Evolutionary conservation across 169 alveolate species (phyloP).

Genomic region (Cryptosporidium sp.): DNA sequence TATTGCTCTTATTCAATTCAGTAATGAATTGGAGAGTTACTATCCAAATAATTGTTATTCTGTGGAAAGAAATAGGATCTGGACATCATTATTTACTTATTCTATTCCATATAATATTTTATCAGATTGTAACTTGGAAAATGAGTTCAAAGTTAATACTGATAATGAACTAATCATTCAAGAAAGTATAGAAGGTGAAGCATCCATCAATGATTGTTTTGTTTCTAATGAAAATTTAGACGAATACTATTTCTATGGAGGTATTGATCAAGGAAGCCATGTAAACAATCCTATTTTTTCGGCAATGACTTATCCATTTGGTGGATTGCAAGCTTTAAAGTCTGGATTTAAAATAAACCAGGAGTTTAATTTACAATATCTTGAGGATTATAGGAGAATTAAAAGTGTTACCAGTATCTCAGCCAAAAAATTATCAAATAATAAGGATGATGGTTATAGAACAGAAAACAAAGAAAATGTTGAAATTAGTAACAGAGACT

Average conservation of each 20-base stretch:
- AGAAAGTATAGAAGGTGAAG: not conserved
- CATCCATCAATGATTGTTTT: not conserved
- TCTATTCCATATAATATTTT: conserved; percentile 46
- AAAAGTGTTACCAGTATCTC: not conserved
- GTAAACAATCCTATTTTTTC: conserved; percentile 28
- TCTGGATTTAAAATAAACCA: not conserved
- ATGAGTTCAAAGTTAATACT: not conserved
- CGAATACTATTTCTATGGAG: conserved; percentile 5
- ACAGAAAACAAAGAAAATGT: not conserved
- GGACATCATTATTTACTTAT: conserved; percentile 36
- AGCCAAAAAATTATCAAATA: not conserved
- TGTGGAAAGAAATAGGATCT: conserved; percentile 81
- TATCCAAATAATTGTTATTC: conserved; percentile 82
- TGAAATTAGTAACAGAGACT: not conserved
- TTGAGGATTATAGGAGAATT: conserved; percentile 6
- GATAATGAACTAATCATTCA: not conserved
- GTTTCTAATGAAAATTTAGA: no score
- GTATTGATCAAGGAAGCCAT: conserved; percentile 17
- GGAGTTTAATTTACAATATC: not conserved
- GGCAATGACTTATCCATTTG: conserved; percentile 46
- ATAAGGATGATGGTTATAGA: not conserved
- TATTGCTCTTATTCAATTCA: conserved; percentile 70
- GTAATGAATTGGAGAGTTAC: conserved; percentile 51
- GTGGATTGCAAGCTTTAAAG: conserved; percentile 39
- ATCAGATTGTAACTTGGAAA: conserved; percentile 15